Evolutionary conservation across 1,139 yeast genomes (phyloP), one percentile per base, ranked within the genome.

Genomic region (Meyerozyma athensensis): DNA sequence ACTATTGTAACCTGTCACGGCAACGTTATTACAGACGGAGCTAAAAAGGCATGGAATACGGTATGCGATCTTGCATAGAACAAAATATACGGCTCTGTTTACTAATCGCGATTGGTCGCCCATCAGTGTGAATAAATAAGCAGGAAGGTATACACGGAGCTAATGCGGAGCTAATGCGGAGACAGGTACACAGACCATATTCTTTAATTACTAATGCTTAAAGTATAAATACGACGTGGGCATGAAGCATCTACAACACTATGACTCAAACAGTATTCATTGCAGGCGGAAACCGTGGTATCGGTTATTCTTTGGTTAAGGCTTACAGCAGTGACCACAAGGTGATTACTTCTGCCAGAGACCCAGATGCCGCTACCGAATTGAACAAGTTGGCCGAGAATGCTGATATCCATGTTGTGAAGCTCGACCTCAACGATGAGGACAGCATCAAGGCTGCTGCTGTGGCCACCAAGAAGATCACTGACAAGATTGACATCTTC

Each of bases 1-100:
- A 59, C 63, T 16, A 62, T 79, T 39, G 70, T 80, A 23, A 64
- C 73, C 50, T 74, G 81, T 44, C 86, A 80, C 49, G 86, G 86
- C 6, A 73, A 72, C 39, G 63, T 76, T 12, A 56, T 78, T 39
- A 76, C 73, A 12, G 51, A 53, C 4, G 59, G 65, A 37, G 79
- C 71, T n/a, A 65, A 65, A 42, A 50, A 53, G 18, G 54, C 51
- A 7, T 63, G 59, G 47, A 52, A 53, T 34, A 36, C 19, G 23
- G 30, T 41, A 7, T 23, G 26, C 12, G 12, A 14, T 23, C 26
- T 23, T 2, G 26, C 10, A 2, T 23, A 10, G 12, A 10, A 19
- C 22, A 19, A 19, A 19, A 8, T 19, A 7, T 19, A 19, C 8
- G 22, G n/a, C n/a, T n/a, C n/a, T n/a, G n/a, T n/a, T n/a, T n/a